These are phyloP conservation scores for Eremomyces bilateralis DNA, from an alignment of 495 filamentous ascomycete species.

Conservation along the genomic window DNA sequence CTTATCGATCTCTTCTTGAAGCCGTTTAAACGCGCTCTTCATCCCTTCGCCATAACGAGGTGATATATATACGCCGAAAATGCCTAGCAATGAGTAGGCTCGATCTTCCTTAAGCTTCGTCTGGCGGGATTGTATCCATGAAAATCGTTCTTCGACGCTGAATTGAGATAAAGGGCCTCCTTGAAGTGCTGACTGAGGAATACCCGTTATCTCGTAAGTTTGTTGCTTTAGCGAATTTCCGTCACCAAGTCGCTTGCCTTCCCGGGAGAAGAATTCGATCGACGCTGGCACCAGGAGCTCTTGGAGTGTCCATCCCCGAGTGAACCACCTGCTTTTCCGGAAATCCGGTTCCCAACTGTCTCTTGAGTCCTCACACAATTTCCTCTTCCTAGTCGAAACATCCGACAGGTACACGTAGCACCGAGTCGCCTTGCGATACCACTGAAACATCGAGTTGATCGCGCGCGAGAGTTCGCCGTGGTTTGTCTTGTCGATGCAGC, in stretches of 20 bases:
- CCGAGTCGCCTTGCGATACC: constrained; percentile 3
- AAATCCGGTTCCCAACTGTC: neutral
- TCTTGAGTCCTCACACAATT: constrained; percentile 4
- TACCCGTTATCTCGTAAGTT: neutral
- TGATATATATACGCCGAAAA: constrained; percentile 1
- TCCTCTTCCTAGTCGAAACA: too few relatives aligned
- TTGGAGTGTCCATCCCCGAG: too few relatives aligned
- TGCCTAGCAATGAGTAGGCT: constrained; percentile 1
- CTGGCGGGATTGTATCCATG: neutral
- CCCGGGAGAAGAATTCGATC: neutral
- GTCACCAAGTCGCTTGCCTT: too few relatives aligned
- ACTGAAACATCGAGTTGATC: constrained; percentile 9
- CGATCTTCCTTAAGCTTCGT: neutral
- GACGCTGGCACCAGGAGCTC: too few relatives aligned
- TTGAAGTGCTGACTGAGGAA: neutral
- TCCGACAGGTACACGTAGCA: too few relatives aligned
- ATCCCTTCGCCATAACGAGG: neutral
- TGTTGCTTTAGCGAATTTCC: neutral
- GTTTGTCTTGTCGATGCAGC: constrained; percentile 9
- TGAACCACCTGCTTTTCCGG: neutral
- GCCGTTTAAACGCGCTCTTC: neutral
- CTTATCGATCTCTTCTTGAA: neutral
- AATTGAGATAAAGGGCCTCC: neutral
- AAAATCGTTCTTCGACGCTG: neutral
- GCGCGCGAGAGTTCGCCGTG: constrained; percentile 5